Base-by-base conservation (phyloP, 495 filamentous ascomycete species). In the Tuber aestivum region DNA sequence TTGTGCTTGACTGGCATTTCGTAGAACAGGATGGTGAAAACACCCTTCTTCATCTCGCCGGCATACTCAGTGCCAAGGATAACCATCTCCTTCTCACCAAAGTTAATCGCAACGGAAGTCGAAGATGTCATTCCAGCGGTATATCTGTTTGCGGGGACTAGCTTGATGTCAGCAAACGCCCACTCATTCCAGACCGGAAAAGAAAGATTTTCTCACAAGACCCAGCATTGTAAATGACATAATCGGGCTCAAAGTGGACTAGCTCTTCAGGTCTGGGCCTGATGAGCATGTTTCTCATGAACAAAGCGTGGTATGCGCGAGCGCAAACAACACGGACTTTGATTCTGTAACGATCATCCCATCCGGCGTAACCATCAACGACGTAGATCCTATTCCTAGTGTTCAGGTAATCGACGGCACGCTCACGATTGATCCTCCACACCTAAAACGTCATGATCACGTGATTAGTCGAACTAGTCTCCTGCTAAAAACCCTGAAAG, bases 241-340 rank as follows among this genome's bases (percentile, higher is more conserved):
- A 99, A 88, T 99, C 94, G 78, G 95, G 95, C 85, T 97, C 93
- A 89, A 99, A 99, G 87, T 92, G 89, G 86, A 96, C 90, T 65
- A 99, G 90, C 88, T 98, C 94, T 85, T 95, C 92, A 72, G 88
- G 88, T 69, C 89, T 86, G 75, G 95, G 95, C 83, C 95, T 92
- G 88, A 99, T 99, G 83, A 99, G 92, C 95, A 99, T 99, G 88
- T 99, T 99, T 82, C 96, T 93, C 95, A 99, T 99, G 92, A 99
- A 99, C 76, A 99, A 89, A 78, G 95, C 95, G 89, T 99, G 95
- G 89, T 99, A 99, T 86, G 95, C 95, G 84, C 95, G 93, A 78
- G 95, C 95, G 86, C 95, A 99, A 84, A 99, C 93, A 77, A 99
- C 95, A 80, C 95, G 96, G 83, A 99, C 95, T 82, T 90, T 92